Evolutionary conservation across 345 rosid genomes (phyloP).

Genomic region (Populus nigra): DNA sequence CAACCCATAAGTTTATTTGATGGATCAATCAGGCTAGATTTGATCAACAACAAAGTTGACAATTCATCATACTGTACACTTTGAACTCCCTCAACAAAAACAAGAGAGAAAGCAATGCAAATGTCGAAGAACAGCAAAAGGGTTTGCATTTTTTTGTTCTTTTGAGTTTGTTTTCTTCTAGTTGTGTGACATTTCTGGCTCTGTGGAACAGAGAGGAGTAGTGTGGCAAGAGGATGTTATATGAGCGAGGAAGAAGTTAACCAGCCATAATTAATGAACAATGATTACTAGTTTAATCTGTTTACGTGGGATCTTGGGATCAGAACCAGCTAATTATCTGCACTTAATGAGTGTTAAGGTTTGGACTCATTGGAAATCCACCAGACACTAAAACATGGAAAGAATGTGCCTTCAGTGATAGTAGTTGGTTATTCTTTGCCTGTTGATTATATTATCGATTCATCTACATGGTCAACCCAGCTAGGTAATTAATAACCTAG

Average conservation of each 20-base stretch:
- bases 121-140: conserved; percentile 43
- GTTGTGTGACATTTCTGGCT: conserved; percentile 40
- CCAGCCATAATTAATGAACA: not conserved
- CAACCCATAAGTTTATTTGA: conserved; percentile 53
- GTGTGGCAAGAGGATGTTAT: conserved; percentile 18
- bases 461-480: conserved; percentile 32
- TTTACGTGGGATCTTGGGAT: conserved; percentile 75
- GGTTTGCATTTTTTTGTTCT: conserved; percentile 37
- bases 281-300: conserved; percentile 15
- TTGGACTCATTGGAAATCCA: conserved; percentile 58
- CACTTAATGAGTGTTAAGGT: conserved; percentile 54
- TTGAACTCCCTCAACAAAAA: conserved; percentile 39
- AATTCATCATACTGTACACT: conserved; percentile 34
- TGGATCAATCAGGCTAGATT: conserved; percentile 60
- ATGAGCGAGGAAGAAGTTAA: conserved; percentile 14
- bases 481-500: conserved; percentile 7
- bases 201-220: conserved; percentile 23
- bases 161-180: conserved; percentile 27
- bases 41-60: conserved; percentile 50
- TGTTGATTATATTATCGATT: conserved; percentile 8
- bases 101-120: conserved; percentile 46
- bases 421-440: conserved; percentile 22
- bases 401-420: conserved; percentile 56
- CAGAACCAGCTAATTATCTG: conserved; percentile 47
- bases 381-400: conserved; percentile 79